Percentiles rank a stretch among this genome's conserved stretches.
These are phyloP conservation scores for Tetrapisispora namnaoensis DNA, from an alignment of 805 yeast genomes.

Conservation along the genomic window DNA sequence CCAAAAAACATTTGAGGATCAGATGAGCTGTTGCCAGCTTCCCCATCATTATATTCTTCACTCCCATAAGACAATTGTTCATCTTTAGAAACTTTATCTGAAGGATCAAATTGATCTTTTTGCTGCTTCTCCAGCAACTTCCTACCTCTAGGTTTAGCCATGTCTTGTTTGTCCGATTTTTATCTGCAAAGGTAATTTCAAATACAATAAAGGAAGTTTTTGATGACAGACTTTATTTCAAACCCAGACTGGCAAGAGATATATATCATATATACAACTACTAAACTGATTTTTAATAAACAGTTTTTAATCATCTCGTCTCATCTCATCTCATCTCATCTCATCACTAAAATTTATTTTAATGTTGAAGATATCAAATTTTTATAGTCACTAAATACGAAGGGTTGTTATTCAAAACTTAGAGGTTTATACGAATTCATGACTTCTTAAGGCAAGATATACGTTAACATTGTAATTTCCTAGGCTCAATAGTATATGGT, in stretches of 20 bases:
- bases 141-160: slow-evolving; percentile 35
- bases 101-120: slow-evolving; percentile 17
- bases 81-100: slow-evolving; percentile 4
- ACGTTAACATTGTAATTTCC: no score
- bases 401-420: neutral
- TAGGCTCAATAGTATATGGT: no score
- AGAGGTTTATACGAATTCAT: no score
- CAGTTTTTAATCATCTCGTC: slow-evolving; percentile 7
- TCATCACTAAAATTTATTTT: slow-evolving; percentile 3
- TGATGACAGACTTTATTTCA: neutral
- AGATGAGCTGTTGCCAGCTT: neutral
- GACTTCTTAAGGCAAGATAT: no score
- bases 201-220: no score
- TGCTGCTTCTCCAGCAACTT: slow-evolving; percentile 28
- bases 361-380: neutral
- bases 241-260: neutral
- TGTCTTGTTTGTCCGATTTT: neutral
- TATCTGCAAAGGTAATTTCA: no score
- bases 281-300: no score
- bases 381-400: neutral
- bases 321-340: slow-evolving; percentile 7
- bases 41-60: slow-evolving; percentile 8
- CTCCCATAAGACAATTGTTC: slow-evolving; percentile 6
- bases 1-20: slow-evolving; percentile 59
- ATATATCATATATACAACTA: no score